Base-by-base conservation (phyloP, 306 rosid genomes). In the Lithocarpus polystachyus region DNA sequence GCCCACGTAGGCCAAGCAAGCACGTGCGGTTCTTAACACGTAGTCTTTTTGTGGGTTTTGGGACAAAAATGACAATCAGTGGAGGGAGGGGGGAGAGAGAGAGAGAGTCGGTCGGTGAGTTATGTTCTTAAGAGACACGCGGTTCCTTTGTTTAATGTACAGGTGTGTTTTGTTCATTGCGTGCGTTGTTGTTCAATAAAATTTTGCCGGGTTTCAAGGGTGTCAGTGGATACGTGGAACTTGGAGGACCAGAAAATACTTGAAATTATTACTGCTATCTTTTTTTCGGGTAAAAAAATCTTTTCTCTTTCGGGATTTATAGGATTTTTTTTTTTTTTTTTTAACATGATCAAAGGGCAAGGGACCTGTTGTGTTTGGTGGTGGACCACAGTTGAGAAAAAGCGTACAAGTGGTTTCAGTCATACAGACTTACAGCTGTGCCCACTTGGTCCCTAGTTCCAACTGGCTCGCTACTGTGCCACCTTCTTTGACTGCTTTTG, bases 1-100 rank as follows among this genome's bases (percentile, higher is more conserved):
- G 65, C 72, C 89, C 93, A 86, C 80, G 91, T 80, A 68, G 82
- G 86, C 84, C 53, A 3, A 28, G 43, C 76, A 43, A 75, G 77
- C 90, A 80, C 89, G 81, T 28, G 84, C 62, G 68, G 53, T 0
- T 1, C 6, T 48, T 61, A 73, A 24, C 68, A 19, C 74, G 86
- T 72, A 51, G 17, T 11, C 51, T 48, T 43, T 43, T 14, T 31
- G 24, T 8, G 22, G 19, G 40, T 29, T 20, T 6, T 12, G 6
- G 13, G 48, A 18, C 48, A 7, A 18, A 7, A 18, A 12, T 48
- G 17, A 48, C 53, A 48, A 48, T 48, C 13, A 48, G 53, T 48
- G 53, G 40, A 6, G 40, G 2, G 2, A 11, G 45, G 45, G 0
- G 10, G 43, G 1, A 22, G 0, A 1, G 3, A 18, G 71, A 0